Conservation (phyloP, 345 rosid genomes). For the Firmiana major region DNA sequence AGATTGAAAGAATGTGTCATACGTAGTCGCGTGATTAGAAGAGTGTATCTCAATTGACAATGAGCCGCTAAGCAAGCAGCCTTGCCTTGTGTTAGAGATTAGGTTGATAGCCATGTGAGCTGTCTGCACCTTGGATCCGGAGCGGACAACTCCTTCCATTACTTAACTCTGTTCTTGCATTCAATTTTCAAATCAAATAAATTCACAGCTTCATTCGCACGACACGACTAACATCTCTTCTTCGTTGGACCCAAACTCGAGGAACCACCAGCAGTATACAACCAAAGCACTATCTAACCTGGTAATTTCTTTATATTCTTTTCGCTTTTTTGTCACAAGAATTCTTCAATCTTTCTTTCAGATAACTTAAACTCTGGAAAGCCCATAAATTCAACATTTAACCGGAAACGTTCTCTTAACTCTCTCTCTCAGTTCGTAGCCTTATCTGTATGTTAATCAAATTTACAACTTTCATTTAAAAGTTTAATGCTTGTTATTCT, state of each 20-base stretch:
- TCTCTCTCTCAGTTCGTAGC: slow-evolving; percentile 43
- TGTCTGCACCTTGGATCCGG: too few relatives aligned
- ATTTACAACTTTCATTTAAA: not conserved
- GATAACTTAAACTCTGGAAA: slow-evolving; percentile 44
- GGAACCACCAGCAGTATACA: slow-evolving; percentile 29
- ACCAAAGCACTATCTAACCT: slow-evolving; percentile 37
- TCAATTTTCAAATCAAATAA: too few relatives aligned
- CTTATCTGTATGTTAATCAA: slow-evolving; percentile 42
- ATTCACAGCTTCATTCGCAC: too few relatives aligned
- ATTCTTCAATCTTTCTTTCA: slow-evolving; percentile 23
- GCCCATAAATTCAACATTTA: slow-evolving; percentile 53
- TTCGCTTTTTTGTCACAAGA: not conserved
- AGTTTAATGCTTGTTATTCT: not conserved
- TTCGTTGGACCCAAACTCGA: not conserved
- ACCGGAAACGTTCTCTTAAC: slow-evolving; percentile 53
- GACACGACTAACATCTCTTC: too few relatives aligned
- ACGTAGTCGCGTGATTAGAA: too few relatives aligned
- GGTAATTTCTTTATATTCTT: slow-evolving; percentile 36
- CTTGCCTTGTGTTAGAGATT: too few relatives aligned
- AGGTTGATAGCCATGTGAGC: too few relatives aligned
- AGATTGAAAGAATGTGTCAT: too few relatives aligned
- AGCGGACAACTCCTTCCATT: too few relatives aligned
- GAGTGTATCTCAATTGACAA: too few relatives aligned
- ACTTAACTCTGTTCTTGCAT: too few relatives aligned
- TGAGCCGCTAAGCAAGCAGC: too few relatives aligned